A percentile compares a stretch with the other conserved stretches of the same genome.
phyloP scores from a whole-genome alignment of 768 basidiomycete species.

The Boletus coccyginus region DNA sequence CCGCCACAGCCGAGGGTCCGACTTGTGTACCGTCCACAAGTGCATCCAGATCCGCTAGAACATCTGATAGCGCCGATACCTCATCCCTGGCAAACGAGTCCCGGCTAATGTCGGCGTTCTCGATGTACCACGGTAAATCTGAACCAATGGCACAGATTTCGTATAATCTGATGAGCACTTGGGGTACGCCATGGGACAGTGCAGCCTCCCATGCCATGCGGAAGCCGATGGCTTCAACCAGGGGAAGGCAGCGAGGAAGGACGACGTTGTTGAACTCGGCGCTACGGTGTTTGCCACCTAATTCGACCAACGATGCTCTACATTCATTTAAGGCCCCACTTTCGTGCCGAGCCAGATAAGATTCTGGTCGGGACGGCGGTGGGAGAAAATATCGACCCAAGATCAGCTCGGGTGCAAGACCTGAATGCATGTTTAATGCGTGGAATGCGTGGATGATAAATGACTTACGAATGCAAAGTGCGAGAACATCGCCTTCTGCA shows the following conservation, averaged over 20 bases:
- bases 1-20: neutral
- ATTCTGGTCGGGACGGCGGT: neutral
- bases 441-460: neutral
- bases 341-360: neutral
- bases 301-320: neutral
- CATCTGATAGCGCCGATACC: neutral
- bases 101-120: neutral
- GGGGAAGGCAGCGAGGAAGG: neutral
- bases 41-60: neutral
- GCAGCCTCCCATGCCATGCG: conserved; percentile 1
- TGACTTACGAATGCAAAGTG: neutral
- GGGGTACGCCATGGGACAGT: neutral
- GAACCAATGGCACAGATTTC: neutral
- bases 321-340: neutral
- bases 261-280: neutral
- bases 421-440: neutral
- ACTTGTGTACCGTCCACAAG: neutral
- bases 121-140: neutral
- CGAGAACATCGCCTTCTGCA: neutral
- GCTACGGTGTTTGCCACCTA: neutral
- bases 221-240: neutral
- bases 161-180: neutral
- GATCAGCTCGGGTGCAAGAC: neutral
- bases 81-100: neutral
- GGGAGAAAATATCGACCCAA: neutral